Percentiles rank a stretch among this genome's conserved stretches.
These are phyloP conservation scores for Stephanodiscus minutulus DNA, from an alignment of 108 stramenopile genomes.

Conservation along the genomic window DNA sequence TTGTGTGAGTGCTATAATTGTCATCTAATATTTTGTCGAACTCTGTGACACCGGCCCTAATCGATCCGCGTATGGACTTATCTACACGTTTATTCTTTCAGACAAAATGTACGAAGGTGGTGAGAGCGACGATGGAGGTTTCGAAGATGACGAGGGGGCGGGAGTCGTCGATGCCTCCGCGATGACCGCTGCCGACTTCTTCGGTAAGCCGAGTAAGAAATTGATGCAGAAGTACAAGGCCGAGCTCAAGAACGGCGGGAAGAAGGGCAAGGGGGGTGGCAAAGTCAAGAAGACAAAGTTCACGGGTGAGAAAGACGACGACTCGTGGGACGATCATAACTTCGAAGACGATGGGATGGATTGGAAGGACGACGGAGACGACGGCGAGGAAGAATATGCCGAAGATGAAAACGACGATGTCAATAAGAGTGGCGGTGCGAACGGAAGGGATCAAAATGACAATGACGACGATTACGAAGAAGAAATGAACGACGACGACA, in stretches of 20 bases:
- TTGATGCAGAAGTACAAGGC: constrained; percentile 52
- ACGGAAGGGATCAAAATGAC: not conserved
- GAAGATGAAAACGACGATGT: constrained; percentile 48
- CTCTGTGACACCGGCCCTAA: too few relatives aligned
- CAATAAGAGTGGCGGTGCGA: constrained; percentile 35
- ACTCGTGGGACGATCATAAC: constrained; percentile 84
- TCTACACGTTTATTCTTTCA: not conserved
- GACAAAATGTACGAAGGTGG: constrained; percentile 64
- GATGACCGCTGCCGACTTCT: constrained; percentile 88
- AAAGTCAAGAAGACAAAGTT: constrained; percentile 11
- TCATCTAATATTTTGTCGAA: not conserved
- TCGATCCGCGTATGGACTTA: not conserved
- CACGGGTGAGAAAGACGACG: constrained; percentile 57
- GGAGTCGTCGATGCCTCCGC: constrained; percentile 57
- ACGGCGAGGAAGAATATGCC: constrained; percentile 32
- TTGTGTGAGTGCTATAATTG: constrained; percentile 33
- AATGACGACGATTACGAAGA: constrained; percentile 12
- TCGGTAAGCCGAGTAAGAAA: constrained; percentile 72
- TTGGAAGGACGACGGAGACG: constrained; percentile 43
- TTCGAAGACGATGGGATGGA: constrained; percentile 66
- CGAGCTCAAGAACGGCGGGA: constrained; percentile 16
- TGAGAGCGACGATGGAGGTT: constrained; percentile 36
- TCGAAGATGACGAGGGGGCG: constrained; percentile 48
- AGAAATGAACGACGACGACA: constrained; percentile 33
- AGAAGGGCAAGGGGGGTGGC: constrained; percentile 4